Conservation (phyloP, 306 rosid genomes). For the Inga oerstediana region DNA sequence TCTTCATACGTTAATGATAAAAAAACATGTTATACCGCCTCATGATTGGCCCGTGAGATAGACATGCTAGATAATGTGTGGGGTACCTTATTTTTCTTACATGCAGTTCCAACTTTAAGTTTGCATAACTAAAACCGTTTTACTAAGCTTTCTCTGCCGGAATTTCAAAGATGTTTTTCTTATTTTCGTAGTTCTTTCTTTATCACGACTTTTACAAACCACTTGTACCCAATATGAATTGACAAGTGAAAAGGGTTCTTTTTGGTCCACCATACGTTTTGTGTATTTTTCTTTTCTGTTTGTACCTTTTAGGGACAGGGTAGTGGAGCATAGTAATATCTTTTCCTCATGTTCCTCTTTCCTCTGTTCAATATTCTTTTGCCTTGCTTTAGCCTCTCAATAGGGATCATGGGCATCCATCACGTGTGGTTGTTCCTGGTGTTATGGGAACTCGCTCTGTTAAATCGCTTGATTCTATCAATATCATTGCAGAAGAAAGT, state of each 20-base stretch:
- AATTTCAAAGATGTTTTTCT: neutral
- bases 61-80: neutral
- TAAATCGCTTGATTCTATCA: constrained; percentile 87
- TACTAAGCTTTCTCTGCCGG: neutral
- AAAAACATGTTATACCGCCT: neutral
- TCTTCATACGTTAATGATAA: neutral
- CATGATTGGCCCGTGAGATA: neutral
- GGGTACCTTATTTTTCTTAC: neutral
- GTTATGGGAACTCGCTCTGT: constrained; percentile 98
- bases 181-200: neutral
- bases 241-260: neutral
- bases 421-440: constrained; percentile 89
- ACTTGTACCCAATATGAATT: neutral
- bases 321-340: neutral
- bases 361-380: constrained; percentile 26
- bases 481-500: constrained; percentile 72
- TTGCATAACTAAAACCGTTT: neutral
- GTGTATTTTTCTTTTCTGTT: neutral
- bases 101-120: neutral
- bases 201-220: neutral
- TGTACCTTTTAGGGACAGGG: neutral
- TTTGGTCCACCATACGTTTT: neutral
- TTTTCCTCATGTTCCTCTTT: neutral
- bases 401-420: constrained; percentile 94
- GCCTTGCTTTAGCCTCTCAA: constrained; percentile 61